These are phyloP conservation scores for Sclerotinia spermophila DNA, from an alignment of 2,329 filamentous ascomycete species.

Conservation along the genomic window DNA sequence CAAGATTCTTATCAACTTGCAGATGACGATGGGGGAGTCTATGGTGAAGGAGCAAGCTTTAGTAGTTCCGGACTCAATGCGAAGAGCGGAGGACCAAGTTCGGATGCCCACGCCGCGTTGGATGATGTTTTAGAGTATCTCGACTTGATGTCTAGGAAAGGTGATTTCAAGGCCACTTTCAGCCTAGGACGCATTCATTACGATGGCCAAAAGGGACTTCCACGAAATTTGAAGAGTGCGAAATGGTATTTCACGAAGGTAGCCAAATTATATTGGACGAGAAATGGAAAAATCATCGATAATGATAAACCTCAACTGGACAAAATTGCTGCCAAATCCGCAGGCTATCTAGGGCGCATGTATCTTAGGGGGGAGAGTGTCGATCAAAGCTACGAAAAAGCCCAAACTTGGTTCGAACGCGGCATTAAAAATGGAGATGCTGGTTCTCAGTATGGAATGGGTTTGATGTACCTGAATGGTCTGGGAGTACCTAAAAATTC, in stretches of 20 bases:
- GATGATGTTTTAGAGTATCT: conserved; percentile 93
- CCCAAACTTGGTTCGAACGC: conserved; percentile 64
- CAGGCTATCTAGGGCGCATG: conserved; percentile 69
- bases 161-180: conserved; percentile 68
- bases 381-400: conserved; percentile 61
- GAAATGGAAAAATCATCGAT: conserved; percentile 56
- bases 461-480: conserved; percentile 67
- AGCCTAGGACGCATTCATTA: conserved; percentile 67
- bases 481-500: conserved; percentile 60
- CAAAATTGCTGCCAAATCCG: conserved; percentile 64
- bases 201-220: conserved; percentile 60
- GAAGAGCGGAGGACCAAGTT: conserved; percentile 66
- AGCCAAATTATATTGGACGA: conserved; percentile 64
- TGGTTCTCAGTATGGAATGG: conserved; percentile 65
- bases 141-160: conserved; percentile 68
- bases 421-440: conserved; percentile 62
- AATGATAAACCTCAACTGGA: conserved; percentile 57
- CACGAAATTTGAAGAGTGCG: conserved; percentile 58
- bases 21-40: conserved; percentile 87
- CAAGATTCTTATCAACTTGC: conserved; percentile 80
- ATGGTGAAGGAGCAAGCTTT: conserved; percentile 90
- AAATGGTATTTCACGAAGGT: conserved; percentile 67
- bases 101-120: conserved; percentile 78
- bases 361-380: conserved; percentile 69
- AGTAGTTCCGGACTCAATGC: conserved; percentile 83